Conservation (phyloP, 257 asterid species). For the Gynochthodes officinalis region DNA sequence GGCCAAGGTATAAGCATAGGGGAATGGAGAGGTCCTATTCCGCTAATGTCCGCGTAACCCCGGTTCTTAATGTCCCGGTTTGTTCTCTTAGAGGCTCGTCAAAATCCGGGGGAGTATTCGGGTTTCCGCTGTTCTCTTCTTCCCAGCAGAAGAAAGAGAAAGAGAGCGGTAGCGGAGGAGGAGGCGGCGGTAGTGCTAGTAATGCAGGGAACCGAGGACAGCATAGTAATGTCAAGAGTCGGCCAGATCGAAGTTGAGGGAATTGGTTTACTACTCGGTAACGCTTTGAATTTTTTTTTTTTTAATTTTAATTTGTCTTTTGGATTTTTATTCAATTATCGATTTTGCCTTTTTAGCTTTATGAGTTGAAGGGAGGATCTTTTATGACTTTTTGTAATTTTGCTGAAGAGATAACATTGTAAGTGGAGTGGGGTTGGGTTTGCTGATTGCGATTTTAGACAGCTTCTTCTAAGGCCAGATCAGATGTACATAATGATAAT, state of each 20-base stretch:
- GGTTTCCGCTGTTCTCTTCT: constrained; percentile 66
- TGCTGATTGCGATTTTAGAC: background rate
- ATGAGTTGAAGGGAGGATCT: constrained; percentile 5
- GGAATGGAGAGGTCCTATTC: constrained; percentile 96
- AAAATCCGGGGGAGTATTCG: constrained; percentile 77
- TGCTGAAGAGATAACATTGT: constrained; percentile 16
- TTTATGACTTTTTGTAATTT: constrained; percentile 17
- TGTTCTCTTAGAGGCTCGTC: constrained; percentile 81
- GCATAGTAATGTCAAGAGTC: constrained; percentile 39
- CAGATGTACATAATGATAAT: constrained; percentile 16
- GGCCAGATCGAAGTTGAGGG: constrained; percentile 45
- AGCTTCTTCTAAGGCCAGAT: constrained; percentile 7
- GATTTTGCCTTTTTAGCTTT: constrained; percentile 4
- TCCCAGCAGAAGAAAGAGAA: constrained; percentile 66
- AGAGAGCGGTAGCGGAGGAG: constrained; percentile 22
- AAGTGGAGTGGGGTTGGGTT: constrained; percentile 11
- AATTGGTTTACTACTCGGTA: constrained; percentile 12
- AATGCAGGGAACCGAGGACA: constrained; percentile 44
- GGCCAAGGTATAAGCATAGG: constrained; percentile 59
- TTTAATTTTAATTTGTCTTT: background rate
- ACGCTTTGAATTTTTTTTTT: background rate
- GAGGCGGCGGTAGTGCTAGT: constrained; percentile 5
- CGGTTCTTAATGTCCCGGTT: constrained; percentile 91
- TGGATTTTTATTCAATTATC: constrained; percentile 6
- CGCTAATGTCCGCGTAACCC: constrained; percentile 81